These are phyloP conservation scores for Lithohypha guttulata DNA, from an alignment of 2,329 filamentous ascomycete genomes.

Conservation along the genomic window DNA sequence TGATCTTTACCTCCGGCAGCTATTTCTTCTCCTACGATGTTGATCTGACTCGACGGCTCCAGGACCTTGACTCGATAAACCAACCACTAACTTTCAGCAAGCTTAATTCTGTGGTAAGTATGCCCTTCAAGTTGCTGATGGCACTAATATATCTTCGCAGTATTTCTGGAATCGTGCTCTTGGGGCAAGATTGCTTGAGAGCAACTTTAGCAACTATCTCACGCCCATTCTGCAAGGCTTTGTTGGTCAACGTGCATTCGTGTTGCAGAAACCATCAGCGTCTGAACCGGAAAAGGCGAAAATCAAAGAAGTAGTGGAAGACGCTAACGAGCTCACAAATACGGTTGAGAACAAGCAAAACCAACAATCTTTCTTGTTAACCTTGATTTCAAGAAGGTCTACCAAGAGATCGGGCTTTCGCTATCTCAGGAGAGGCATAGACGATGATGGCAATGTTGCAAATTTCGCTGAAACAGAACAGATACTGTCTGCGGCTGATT, in stretches of 20 bases:
- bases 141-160: slow-evolving; percentile 22
- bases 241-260: slow-evolving; percentile 74
- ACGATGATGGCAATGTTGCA: slow-evolving; percentile 78
- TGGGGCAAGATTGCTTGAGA: slow-evolving; percentile 59
- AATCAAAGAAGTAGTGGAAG: slow-evolving; percentile 12
- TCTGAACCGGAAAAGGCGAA: background rate
- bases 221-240: slow-evolving; percentile 90
- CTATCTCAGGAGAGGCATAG: slow-evolving; percentile 80
- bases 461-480: slow-evolving; percentile 95
- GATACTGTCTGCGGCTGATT: slow-evolving; percentile 63
- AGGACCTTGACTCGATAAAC: slow-evolving; percentile 1
- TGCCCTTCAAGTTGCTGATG: slow-evolving; percentile 12
- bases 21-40: slow-evolving; percentile 96
- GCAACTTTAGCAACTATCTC: slow-evolving; percentile 59
- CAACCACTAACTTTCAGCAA: slow-evolving; percentile 6
- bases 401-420: slow-evolving; percentile 76
- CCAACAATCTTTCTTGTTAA: slow-evolving; percentile 57
- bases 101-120: slow-evolving; percentile 12
- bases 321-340: background rate
- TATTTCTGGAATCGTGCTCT: slow-evolving; percentile 91
- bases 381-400: slow-evolving; percentile 80
- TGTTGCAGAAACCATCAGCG: slow-evolving; percentile 48
- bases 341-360: slow-evolving; percentile 15
- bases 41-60: slow-evolving; percentile 65
- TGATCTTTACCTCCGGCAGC: slow-evolving; percentile 74